Conservation (phyloP, 306 rosid genomes). For the Vigna trinervia region DNA sequence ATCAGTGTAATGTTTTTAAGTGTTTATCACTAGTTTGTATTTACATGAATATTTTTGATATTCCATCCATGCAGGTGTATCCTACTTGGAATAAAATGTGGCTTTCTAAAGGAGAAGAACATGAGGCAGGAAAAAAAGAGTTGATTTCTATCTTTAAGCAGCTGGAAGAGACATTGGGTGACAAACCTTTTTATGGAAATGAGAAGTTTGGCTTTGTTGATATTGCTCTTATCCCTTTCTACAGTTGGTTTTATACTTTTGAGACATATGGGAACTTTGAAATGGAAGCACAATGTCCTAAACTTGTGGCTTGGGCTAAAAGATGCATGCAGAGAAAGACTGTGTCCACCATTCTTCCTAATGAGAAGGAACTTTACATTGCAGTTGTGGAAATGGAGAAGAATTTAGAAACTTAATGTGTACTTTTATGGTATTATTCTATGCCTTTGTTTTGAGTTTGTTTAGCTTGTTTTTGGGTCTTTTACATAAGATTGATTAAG, state of each 20-base stretch:
- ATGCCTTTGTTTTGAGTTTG: neutral
- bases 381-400: constrained; percentile 24
- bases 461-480: neutral
- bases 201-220: constrained; percentile 58
- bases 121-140: constrained; percentile 48
- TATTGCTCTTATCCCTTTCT: constrained; percentile 45
- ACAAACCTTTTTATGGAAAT: constrained; percentile 49
- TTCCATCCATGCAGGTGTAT: constrained; percentile 32
- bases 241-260: constrained; percentile 52
- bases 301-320: constrained; percentile 54
- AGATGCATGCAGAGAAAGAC: constrained; percentile 53
- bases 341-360: constrained; percentile 53
- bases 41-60: no score
- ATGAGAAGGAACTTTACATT: constrained; percentile 48
- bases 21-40: no score
- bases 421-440: neutral
- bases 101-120: constrained; percentile 53
- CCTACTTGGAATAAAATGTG: constrained; percentile 43
- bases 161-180: constrained; percentile 45
- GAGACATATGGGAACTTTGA: constrained; percentile 52
- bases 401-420: neutral
- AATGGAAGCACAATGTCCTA: constrained; percentile 57
- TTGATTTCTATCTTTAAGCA: constrained; percentile 43
- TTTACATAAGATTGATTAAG: neutral
- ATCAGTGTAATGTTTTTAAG: no score